phyloP scores from a whole-genome alignment of 164 flowering plant genomes.

The Malania oleifera region DNA sequence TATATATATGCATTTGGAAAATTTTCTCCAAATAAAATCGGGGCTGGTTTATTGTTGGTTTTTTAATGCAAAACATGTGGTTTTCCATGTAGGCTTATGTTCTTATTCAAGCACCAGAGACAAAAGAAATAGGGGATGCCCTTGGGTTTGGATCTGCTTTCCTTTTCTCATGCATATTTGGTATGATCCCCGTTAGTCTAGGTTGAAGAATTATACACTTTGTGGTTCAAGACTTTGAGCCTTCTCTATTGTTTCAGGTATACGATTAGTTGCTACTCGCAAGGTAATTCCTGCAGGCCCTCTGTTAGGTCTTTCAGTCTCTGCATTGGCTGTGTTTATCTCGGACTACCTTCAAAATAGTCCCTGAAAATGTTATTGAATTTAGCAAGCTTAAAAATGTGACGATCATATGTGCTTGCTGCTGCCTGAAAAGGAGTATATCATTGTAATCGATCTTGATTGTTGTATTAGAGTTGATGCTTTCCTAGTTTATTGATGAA shows the following conservation, averaged over 20 bases:
- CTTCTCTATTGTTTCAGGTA: slow-evolving; percentile 26
- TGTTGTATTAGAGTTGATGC: too few species aligned
- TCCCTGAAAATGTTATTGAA: too few species aligned
- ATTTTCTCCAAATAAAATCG: too few species aligned
- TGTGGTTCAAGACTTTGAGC: neutral
- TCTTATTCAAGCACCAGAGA: slow-evolving; percentile 42
- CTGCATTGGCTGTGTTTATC: slow-evolving; percentile 28
- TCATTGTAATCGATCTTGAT: too few species aligned
- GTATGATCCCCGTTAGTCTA: slow-evolving; percentile 20
- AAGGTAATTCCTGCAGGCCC: slow-evolving; percentile 30
- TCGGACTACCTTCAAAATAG: slow-evolving; percentile 34
- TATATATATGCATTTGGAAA: too few species aligned
- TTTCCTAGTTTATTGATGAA: too few species aligned
- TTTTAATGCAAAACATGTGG: neutral
- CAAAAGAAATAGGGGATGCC: slow-evolving; percentile 36
- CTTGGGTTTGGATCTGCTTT: slow-evolving; percentile 47
- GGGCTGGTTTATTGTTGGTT: neutral
- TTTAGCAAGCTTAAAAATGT: too few species aligned
- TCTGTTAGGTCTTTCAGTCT: slow-evolving; percentile 32
- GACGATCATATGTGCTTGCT: too few species aligned
- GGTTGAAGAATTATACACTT: neutral
- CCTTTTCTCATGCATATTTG: slow-evolving; percentile 43
- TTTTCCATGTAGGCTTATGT: slow-evolving; percentile 28
- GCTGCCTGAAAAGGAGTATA: too few species aligned
- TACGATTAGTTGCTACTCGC: slow-evolving; percentile 41